phyloP scores from a whole-genome alignment of 148 eudicot species.

The Chenopodium album region DNA sequence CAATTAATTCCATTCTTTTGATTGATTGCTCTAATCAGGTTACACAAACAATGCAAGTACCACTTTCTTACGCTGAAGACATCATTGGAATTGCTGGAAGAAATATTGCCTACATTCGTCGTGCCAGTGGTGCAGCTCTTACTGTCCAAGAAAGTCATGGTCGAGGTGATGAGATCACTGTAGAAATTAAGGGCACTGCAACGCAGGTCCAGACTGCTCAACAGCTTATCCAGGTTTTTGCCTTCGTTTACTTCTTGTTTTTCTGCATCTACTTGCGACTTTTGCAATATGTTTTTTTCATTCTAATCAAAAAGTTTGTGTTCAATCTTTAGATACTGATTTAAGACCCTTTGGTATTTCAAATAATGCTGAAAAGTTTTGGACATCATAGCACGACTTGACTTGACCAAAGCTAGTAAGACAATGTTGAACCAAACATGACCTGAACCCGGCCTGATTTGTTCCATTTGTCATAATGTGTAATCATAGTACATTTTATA shows the following conservation, averaged over 20 bases:
- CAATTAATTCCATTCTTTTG: not conserved
- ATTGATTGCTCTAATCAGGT: conserved; percentile 37
- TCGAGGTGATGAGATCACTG: conserved; percentile 82
- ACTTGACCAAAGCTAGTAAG: not conserved
- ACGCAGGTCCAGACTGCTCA: conserved; percentile 87
- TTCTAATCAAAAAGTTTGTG: not conserved
- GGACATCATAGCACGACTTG: not conserved
- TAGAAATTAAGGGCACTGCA: conserved; percentile 89
- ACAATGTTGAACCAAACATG: not conserved
- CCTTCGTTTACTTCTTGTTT: conserved; percentile 14
- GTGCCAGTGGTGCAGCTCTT: conserved; percentile 81
- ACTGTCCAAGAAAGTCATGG: conserved; percentile 87
- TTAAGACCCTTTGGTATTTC: not conserved
- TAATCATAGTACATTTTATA: not conserved
- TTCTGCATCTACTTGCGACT: not conserved
- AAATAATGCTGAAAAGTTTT: too few relatives aligned
- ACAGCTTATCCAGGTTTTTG: conserved; percentile 83
- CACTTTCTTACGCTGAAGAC: conserved; percentile 86
- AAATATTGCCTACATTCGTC: conserved; percentile 85
- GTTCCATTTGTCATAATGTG: not conserved
- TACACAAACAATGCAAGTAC: conserved; percentile 94
- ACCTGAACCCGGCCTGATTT: not conserved
- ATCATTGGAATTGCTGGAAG: conserved; percentile 90
- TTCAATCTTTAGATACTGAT: not conserved
- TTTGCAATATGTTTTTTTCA: not conserved